Evolutionary conservation across 805 yeast genomes (phyloP), one percentile per base, ranked within the genome.

Genomic region (Metschnikowia sp.): DNA sequence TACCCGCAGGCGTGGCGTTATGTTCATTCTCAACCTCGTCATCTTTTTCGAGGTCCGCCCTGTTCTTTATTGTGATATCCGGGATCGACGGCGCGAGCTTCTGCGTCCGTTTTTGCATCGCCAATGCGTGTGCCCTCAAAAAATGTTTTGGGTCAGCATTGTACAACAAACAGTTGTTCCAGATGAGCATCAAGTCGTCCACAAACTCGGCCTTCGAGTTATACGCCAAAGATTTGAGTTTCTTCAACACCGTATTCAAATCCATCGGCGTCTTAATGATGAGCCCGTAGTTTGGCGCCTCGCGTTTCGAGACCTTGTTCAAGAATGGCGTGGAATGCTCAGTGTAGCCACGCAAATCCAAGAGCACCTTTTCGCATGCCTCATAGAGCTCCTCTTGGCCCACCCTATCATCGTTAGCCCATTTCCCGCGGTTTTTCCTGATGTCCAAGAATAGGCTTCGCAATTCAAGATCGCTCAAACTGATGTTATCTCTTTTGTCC

Each of bases 341-440:
- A 0, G 99, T 92, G 56, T 86, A 88, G 7, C 92, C 88, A 60
- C 99, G 77, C 31, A 94, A 70, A 58, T 94, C 98, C 53, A 84
- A 70, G 0, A 92, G 91, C 1, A 94, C 99, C 60, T 90, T 91
- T 58, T 94, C 99, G 59, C 97, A 92, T 0, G 97, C 96, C 57
- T 95, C 99, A 61, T 94, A 94, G 19, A 94, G 76, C 64, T 95
- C 99, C 62, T 94, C 99, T 68, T 94, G 99, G 7, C 99, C 99
- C 38, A 94, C 83, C 51, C 87, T 77, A 48, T 91, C 96, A 61
- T 94, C 97, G 48, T 88, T 88, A 8, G 97, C 95, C 99, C 99
- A 94, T 67, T 94, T 94, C 0, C 98, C 95, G 49, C 98, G 74
- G 61, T 91, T 92, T 58, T 91, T 94, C 42, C 97, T 77, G 9